A percentile compares a stretch with the other conserved stretches of the same genome.
These are phyloP conservation scores for Blumeria graminis DNA, from an alignment of 2,329 filamentous ascomycete species.

Conservation along the genomic window DNA sequence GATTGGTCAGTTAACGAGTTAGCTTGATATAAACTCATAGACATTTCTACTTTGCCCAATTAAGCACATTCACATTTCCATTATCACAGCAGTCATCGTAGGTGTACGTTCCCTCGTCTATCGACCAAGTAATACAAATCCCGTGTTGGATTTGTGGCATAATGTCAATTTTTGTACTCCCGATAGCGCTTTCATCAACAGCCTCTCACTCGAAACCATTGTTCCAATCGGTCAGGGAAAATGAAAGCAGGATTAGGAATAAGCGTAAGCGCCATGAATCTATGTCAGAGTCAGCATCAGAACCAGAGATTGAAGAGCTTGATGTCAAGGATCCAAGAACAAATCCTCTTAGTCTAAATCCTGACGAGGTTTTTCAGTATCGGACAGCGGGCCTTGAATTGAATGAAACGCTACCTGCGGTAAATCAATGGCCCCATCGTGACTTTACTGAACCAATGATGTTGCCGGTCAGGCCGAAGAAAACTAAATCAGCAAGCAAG, in stretches of 20 bases:
- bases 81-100: too few species aligned
- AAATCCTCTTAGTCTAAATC: constrained; percentile 31
- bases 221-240: background rate
- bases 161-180: constrained; percentile 1
- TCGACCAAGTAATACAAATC: too few species aligned
- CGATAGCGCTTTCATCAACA: background rate
- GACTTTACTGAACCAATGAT: constrained; percentile 12
- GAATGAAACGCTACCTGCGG: constrained; percentile 20
- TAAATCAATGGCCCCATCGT: constrained; percentile 28
- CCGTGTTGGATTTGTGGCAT: background rate
- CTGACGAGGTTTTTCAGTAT: constrained; percentile 27
- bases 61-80: too few species aligned
- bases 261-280: background rate
- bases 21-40: too few species aligned
- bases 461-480: background rate
- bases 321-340: constrained; percentile 10
- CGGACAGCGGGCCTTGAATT: constrained; percentile 26
- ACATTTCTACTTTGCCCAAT: too few species aligned
- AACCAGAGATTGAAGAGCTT: background rate
- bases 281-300: background rate
- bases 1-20: too few species aligned
- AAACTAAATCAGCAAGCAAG: constrained; percentile 2
- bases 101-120: too few species aligned
- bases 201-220: background rate
- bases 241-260: background rate